Conservation (phyloP, 1,284 basidiomycete genomes). For the Coniferiporia sulphurascens region DNA sequence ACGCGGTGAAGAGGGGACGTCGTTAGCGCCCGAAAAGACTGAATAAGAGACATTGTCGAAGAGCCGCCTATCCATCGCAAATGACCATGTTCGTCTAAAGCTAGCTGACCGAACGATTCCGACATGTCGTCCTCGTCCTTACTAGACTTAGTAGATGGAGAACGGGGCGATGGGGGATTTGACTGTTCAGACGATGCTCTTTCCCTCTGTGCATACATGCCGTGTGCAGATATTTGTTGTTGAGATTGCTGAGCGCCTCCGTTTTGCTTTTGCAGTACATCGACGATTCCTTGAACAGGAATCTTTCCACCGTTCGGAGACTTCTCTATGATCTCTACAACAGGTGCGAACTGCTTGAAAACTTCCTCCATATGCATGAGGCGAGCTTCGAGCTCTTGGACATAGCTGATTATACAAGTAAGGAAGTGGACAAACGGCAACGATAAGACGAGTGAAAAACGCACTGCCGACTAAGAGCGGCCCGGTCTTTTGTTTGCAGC, state of each 20-base stretch:
- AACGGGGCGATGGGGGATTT: constrained; percentile 14
- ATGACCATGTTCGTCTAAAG: constrained; percentile 84
- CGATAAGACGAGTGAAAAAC: constrained; percentile 29
- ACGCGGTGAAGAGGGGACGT: constrained; percentile 69
- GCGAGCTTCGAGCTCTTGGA: constrained; percentile 80
- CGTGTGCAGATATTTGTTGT: background rate
- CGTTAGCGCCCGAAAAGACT: constrained; percentile 76
- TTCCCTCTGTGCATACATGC: constrained; percentile 18
- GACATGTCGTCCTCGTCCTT: constrained; percentile 69
- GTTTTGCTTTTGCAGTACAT: constrained; percentile 8
- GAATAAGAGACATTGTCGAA: constrained; percentile 86
- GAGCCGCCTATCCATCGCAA: constrained; percentile 90
- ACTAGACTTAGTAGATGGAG: constrained; percentile 28
- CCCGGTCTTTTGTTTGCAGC: constrained; percentile 83
- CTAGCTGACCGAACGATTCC: constrained; percentile 81
- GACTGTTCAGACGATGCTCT: constrained; percentile 27
- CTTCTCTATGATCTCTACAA: constrained; percentile 63
- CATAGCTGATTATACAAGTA: constrained; percentile 53
- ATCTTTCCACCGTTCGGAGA: constrained; percentile 26
- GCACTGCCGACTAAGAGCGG: constrained; percentile 79
- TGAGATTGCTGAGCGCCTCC: background rate
- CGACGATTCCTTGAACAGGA: constrained; percentile 30
- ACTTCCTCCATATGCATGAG: constrained; percentile 79
- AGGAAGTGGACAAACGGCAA: constrained; percentile 21
- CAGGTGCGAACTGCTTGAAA: constrained; percentile 71